Percentiles rank a stretch among this genome's conserved stretches.
Evolutionary conservation across 192 early-diverging fungal species (phyloP).

Genomic region (Lobosporangium transversale): DNA sequence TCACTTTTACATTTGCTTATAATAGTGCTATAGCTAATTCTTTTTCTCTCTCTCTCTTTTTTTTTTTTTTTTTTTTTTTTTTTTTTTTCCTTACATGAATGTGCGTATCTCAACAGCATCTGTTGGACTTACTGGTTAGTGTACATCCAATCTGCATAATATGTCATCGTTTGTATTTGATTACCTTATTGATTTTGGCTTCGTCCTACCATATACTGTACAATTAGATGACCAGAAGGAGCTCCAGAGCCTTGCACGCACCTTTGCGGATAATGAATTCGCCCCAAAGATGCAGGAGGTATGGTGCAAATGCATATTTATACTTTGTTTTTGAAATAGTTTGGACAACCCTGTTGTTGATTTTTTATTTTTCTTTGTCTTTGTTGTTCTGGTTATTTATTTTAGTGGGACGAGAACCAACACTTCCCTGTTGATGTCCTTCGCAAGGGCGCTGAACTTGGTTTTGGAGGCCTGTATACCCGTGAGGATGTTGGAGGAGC

Average conservation of each 20-base stretch:
- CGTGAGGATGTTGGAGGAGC: slow-evolving; percentile 62
- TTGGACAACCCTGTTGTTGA: too few species aligned
- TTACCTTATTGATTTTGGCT: neutral
- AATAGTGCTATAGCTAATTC: neutral
- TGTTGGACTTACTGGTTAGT: slow-evolving; percentile 39
- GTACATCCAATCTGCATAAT: neutral
- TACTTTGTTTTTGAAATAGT: neutral
- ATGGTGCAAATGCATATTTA: too few species aligned
- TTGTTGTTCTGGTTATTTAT: too few species aligned
- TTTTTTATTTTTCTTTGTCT: too few species aligned
- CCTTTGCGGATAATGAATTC: slow-evolving; percentile 65
- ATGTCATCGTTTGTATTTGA: neutral
- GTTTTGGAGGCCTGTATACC: slow-evolving; percentile 62
- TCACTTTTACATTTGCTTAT: neutral
- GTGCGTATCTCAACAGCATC: slow-evolving; percentile 34
- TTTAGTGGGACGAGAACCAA: slow-evolving; percentile 62
- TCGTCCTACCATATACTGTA: neutral
- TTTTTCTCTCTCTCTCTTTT: neutral
- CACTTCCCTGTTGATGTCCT: slow-evolving; percentile 59
- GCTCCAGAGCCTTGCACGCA: slow-evolving; percentile 56
- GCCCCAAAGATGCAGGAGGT: slow-evolving; percentile 65
- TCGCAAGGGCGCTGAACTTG: slow-evolving; percentile 63
- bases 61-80: neutral
- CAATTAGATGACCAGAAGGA: slow-evolving; percentile 56
- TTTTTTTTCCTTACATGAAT: neutral